Conservation (phyloP, 495 filamentous ascomycete species). For the Corynascus novoguineensis region DNA sequence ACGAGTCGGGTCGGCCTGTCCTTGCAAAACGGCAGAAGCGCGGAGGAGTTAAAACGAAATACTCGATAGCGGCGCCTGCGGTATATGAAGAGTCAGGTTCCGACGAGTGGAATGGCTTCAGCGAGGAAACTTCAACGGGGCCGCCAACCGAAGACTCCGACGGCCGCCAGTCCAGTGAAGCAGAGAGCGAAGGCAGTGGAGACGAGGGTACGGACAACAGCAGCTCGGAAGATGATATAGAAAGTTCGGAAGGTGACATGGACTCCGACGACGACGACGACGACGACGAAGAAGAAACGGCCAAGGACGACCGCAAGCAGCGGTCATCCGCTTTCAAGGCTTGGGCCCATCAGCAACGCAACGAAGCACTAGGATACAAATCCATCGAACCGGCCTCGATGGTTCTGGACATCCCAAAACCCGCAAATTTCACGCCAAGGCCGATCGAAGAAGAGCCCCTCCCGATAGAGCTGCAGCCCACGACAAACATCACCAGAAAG, state of each 20-base stretch:
- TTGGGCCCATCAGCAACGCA: constrained; percentile 84
- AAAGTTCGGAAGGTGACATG: constrained; percentile 25
- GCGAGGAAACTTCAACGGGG: constrained; percentile 19
- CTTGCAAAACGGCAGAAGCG: constrained; percentile 63
- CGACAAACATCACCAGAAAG: constrained; percentile 59
- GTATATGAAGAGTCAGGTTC: constrained; percentile 21
- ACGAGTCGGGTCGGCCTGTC: constrained; percentile 69
- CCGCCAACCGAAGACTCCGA: constrained; percentile 22
- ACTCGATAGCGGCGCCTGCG: constrained; percentile 25
- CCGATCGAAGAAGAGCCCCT: constrained; percentile 68
- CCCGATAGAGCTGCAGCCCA: constrained; percentile 65
- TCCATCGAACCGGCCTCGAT: constrained; percentile 27
- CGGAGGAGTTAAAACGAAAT: constrained; percentile 47
- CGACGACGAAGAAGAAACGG: constrained; percentile 31
- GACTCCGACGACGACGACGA: constrained; percentile 32
- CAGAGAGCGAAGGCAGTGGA: constrained; percentile 19
- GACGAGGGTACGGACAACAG: constrained; percentile 23
- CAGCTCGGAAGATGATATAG: constrained; percentile 25
- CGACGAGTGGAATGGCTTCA: constrained; percentile 40
- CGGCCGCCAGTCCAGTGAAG: constrained; percentile 7
- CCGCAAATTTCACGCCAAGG: constrained; percentile 52
- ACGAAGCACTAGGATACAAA: constrained; percentile 58
- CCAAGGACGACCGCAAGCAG: constrained; percentile 25
- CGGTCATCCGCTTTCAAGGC: constrained; percentile 77
- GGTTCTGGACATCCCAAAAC: constrained; percentile 39